Conservation (phyloP, 176 grass and related monocot species). For the Aegilops bicornis region DNA sequence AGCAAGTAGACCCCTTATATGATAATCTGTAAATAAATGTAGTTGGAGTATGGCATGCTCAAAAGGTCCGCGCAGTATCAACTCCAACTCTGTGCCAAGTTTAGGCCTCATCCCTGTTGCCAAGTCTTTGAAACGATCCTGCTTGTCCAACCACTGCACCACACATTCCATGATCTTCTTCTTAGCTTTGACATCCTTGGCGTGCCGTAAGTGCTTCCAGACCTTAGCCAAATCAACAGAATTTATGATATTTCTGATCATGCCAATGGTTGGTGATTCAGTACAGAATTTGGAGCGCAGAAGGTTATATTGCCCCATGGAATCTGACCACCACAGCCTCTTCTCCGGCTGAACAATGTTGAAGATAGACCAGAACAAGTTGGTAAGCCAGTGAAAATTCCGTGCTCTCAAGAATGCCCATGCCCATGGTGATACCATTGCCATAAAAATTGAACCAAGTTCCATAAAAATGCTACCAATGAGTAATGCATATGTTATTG, state of each 20-base stretch:
- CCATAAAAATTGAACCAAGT: not conserved
- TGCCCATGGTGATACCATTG: not conserved
- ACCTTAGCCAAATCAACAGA: not conserved
- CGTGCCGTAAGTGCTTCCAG: not conserved
- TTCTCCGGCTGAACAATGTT: not conserved
- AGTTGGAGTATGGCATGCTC: slow-evolving; percentile 6
- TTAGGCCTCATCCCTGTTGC: not conserved
- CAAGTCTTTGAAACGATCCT: not conserved
- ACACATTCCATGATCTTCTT: not conserved
- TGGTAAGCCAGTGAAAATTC: not conserved
- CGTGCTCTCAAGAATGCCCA: not conserved
- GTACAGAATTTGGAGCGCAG: not conserved
- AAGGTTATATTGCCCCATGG: not conserved
- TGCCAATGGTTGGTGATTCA: not conserved
- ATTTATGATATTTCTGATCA: not conserved
- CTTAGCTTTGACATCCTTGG: not conserved
- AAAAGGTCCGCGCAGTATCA: not conserved
- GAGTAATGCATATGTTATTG: not conserved
- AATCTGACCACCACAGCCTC: not conserved
- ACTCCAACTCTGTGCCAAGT: not conserved
- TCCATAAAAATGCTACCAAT: not conserved
- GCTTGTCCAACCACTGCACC: not conserved
- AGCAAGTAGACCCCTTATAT: not conserved
- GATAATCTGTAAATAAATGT: not conserved
- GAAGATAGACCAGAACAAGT: not conserved